phyloP scores from a whole-genome alignment of 2,329 filamentous ascomycete species.

The Clarireedia hainanense region DNA sequence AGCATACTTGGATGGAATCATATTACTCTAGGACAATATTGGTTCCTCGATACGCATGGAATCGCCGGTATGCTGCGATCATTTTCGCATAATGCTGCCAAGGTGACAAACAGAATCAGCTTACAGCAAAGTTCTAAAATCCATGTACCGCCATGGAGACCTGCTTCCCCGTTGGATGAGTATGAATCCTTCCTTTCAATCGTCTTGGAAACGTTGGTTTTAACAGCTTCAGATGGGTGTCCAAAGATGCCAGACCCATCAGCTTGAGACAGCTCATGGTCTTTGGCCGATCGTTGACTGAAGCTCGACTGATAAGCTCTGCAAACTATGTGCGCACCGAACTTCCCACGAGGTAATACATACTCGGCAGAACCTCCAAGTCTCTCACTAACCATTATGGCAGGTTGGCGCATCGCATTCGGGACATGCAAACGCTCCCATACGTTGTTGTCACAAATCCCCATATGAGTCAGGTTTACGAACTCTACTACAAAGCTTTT shows the following conservation, averaged over 20 bases:
- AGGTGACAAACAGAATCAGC: conserved; percentile 17
- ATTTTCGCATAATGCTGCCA: conserved; percentile 27
- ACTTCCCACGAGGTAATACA: conserved; percentile 66
- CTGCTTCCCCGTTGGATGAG: conserved; percentile 58
- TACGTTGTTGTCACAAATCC: conserved; percentile 95
- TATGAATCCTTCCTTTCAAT: conserved; percentile 28
- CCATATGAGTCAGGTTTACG: conserved; percentile 90
- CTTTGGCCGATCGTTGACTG: conserved; percentile 88
- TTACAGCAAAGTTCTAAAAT: conserved; percentile 9
- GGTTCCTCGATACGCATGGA: conserved; percentile 21
- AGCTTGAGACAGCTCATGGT: conserved; percentile 94
- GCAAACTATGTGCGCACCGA: conserved; percentile 97
- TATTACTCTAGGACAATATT: not conserved
- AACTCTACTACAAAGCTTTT: conserved; percentile 95
- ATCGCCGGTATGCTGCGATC: conserved; percentile 30
- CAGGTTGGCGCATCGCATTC: conserved; percentile 85
- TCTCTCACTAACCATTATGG: not conserved
- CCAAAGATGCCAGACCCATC: conserved; percentile 87
- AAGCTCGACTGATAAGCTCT: conserved; percentile 80
- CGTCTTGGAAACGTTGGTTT: not conserved
- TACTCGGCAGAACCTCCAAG: not conserved
- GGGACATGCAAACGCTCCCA: conserved; percentile 93
- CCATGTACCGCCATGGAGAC: conserved; percentile 46
- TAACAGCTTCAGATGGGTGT: conserved; percentile 65
- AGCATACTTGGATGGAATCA: conserved; percentile 1